phyloP scores from a whole-genome alignment of 2,329 filamentous ascomycete species.

The Capronia epimyces region DNA sequence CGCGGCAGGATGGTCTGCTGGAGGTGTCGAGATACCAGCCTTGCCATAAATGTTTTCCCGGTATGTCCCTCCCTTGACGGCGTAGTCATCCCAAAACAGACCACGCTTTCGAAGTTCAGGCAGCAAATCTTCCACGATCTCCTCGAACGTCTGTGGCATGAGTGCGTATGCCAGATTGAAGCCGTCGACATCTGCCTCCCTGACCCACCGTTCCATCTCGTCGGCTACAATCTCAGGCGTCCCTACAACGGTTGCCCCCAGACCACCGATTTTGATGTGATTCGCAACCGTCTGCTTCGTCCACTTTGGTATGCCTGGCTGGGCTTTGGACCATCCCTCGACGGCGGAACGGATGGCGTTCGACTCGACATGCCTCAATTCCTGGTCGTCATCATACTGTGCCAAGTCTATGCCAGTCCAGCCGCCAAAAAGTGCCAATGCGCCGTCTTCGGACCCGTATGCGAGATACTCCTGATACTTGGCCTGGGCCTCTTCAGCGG shows the following conservation, averaged over 20 bases:
- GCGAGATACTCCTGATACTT: conserved; percentile 49
- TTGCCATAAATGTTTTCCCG: conserved; percentile 23
- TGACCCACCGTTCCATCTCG: conserved; percentile 60
- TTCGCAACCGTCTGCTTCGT: conserved; percentile 4
- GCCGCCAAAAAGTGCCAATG: conserved; percentile 51
- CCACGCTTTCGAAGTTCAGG: conserved; percentile 43
- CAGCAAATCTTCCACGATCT: conserved; percentile 46
- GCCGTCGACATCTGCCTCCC: conserved; percentile 65
- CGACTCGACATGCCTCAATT: conserved; percentile 51
- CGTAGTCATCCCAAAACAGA: conserved; percentile 32
- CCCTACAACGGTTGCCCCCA: conserved; percentile 60
- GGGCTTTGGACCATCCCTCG: background rate
- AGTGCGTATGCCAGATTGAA: conserved; percentile 49
- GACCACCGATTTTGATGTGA: conserved; percentile 50
- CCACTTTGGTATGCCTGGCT: conserved; percentile 3
- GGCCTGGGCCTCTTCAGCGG: conserved; percentile 48
- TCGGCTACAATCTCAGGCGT: conserved; percentile 63
- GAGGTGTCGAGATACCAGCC: conserved; percentile 2
- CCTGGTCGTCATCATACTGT: conserved; percentile 53
- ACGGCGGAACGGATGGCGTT: conserved; percentile 36
- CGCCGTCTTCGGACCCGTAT: conserved; percentile 50
- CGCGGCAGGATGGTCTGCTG: conserved; percentile 3
- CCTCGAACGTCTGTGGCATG: conserved; percentile 41
- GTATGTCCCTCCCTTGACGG: conserved; percentile 8
- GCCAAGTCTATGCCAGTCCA: conserved; percentile 58